These are phyloP conservation scores for Penicillium sp. DNA, from an alignment of 2,329 filamentous ascomycete species.

Conservation along the genomic window DNA sequence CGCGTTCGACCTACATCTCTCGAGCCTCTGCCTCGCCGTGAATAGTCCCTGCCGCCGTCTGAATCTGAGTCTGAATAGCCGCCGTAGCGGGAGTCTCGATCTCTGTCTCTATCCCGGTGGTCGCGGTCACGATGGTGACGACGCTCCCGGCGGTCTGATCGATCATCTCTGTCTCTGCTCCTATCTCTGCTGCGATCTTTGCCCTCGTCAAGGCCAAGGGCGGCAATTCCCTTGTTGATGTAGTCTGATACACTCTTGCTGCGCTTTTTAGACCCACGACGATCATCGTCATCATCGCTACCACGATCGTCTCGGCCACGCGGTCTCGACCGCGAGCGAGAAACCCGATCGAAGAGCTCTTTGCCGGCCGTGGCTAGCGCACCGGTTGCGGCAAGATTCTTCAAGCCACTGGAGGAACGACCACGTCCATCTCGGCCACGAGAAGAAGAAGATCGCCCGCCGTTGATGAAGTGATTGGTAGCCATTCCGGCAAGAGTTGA, in stretches of 20 bases:
- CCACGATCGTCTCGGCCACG: constrained; percentile 42
- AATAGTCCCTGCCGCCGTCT: constrained; percentile 36
- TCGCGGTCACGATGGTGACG: constrained; percentile 13
- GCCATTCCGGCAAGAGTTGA: constrained; percentile 87
- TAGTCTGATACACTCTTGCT: constrained; percentile 53
- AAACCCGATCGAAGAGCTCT: constrained; percentile 46
- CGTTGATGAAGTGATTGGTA: constrained; percentile 83
- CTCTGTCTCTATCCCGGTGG: constrained; percentile 36
- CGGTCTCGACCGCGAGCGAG: constrained; percentile 47
- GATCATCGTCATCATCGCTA: constrained; percentile 52
- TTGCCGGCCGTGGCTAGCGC: constrained; percentile 54
- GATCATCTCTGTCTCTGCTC: constrained; percentile 3
- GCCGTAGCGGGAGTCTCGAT: constrained; percentile 36
- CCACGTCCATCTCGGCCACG: constrained; percentile 64
- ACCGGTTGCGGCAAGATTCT: constrained; percentile 48
- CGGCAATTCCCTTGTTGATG: constrained; percentile 49
- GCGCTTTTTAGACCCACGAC: constrained; percentile 46
- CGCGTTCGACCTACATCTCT: constrained; percentile 50
- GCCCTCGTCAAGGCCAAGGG: constrained; percentile 47
- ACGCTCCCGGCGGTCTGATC: constrained; percentile 7
- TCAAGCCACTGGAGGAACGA: constrained; percentile 51
- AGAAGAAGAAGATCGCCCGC: constrained; percentile 74
- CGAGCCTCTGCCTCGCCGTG: constrained; percentile 39
- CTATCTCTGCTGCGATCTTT: constrained; percentile 22
- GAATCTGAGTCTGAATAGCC: constrained; percentile 48